A percentile compares a stretch with the other conserved stretches of the same genome.
Evolutionary conservation across 1,139 yeast species (phyloP).

Genomic region (Casaregolazyma suthepensis): DNA sequence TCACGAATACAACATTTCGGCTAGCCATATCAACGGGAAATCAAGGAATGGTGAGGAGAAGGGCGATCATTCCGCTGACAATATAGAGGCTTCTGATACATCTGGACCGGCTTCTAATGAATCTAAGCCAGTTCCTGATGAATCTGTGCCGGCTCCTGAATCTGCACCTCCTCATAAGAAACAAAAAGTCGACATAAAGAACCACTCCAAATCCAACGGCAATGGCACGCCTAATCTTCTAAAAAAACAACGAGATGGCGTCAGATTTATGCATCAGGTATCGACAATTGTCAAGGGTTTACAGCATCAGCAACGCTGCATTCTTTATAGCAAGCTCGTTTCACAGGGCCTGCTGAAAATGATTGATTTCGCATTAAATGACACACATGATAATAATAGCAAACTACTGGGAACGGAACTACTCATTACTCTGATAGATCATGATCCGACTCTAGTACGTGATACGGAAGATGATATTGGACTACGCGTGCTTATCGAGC

Average conservation of each 20-base stretch:
- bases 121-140: too few relatives aligned
- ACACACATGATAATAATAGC: slow-evolving; percentile 42
- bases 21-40: neutral
- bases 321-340: slow-evolving; percentile 59
- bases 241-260: slow-evolving; percentile 56
- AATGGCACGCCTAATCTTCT: slow-evolving; percentile 21
- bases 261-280: slow-evolving; percentile 74
- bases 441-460: slow-evolving; percentile 61
- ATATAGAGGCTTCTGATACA: neutral
- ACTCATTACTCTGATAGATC: slow-evolving; percentile 74
- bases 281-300: slow-evolving; percentile 66
- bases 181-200: neutral
- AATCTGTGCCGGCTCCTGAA: too few relatives aligned
- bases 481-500: slow-evolving; percentile 51
- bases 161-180: slow-evolving; percentile 1
- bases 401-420: slow-evolving; percentile 77
- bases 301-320: slow-evolving; percentile 57
- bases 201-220: neutral
- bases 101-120: too few relatives aligned
- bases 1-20: neutral
- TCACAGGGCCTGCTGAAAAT: slow-evolving; percentile 65
- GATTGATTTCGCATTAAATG: slow-evolving; percentile 64
- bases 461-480: slow-evolving; percentile 33
- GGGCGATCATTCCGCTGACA: neutral
- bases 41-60: neutral